These are phyloP conservation scores for Phlebopus sp. DNA, from an alignment of 1,284 basidiomycete genomes.

Conservation along the genomic window DNA sequence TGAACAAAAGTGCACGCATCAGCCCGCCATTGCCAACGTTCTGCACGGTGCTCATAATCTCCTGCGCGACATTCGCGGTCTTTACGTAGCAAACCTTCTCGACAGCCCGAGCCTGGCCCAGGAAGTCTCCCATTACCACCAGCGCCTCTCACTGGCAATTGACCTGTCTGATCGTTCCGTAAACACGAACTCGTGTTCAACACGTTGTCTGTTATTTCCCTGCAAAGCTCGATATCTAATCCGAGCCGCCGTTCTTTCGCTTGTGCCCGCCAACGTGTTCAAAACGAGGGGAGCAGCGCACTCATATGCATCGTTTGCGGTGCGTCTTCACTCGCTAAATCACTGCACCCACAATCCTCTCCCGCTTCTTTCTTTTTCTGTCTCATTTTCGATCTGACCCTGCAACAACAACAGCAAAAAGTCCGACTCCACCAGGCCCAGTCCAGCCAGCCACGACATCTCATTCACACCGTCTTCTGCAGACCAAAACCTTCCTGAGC, in stretches of 20 bases:
- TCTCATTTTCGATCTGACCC: constrained; percentile 26
- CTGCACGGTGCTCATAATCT: neutral
- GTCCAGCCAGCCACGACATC: constrained; percentile 17
- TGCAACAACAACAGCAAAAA: constrained; percentile 27
- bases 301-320: constrained; percentile 77
- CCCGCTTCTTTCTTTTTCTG: constrained; percentile 27
- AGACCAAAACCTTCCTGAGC: constrained; percentile 44
- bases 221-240: constrained; percentile 27
- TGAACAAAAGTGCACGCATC: neutral
- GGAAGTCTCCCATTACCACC: constrained; percentile 1
- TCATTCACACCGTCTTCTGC: constrained; percentile 15
- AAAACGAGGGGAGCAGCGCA: constrained; percentile 50
- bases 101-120: neutral
- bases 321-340: constrained; percentile 43
- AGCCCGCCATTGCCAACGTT: constrained; percentile 4
- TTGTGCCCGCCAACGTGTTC: constrained; percentile 55
- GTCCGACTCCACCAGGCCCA: constrained; percentile 23
- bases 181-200: constrained; percentile 59
- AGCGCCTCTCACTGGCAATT: constrained; percentile 1
- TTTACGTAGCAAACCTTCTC: constrained; percentile 1
- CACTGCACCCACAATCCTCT: constrained; percentile 32
- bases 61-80: neutral
- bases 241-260: constrained; percentile 16
- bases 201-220: constrained; percentile 61
- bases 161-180: constrained; percentile 21